Evolutionary conservation across 1,284 basidiomycete genomes (phyloP), one percentile per base, ranked within the genome.

Genomic region (Cutaneotrichosporon daszewskae): DNA sequence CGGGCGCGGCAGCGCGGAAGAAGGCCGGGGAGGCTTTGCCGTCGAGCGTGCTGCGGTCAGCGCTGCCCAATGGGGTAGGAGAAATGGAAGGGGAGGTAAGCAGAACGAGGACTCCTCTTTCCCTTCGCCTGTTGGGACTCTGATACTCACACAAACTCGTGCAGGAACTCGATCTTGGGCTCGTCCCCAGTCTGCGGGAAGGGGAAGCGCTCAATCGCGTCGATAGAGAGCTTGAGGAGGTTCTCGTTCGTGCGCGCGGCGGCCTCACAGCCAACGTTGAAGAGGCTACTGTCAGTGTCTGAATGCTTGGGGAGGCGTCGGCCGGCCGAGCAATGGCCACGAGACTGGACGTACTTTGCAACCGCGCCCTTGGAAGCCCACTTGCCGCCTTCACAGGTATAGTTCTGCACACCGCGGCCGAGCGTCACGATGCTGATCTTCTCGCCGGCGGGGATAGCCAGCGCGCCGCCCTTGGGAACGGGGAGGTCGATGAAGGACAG

Each of bases 71-170:
- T n/a, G n/a, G n/a, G n/a, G n/a, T n/a, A n/a, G n/a, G n/a, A n/a
- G n/a, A n/a, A n/a, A n/a, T n/a, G n/a, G n/a, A n/a, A n/a, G n/a
- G n/a, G n/a, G n/a, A n/a, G n/a, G n/a, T n/a, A n/a, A n/a, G n/a
- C n/a, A n/a, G n/a, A n/a, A n/a, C n/a, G n/a, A n/a, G n/a, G n/a
- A n/a, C n/a, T n/a, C n/a, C n/a, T n/a, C n/a, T n/a, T n/a, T n/a
- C n/a, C n/a, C n/a, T n/a, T n/a, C n/a, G n/a, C n/a, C n/a, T n/a
- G n/a, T n/a, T n/a, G n/a, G n/a, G n/a, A n/a, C n/a, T n/a, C n/a
- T n/a, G n/a, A n/a, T n/a, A n/a, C n/a, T n/a, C n/a, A 64, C 60
- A 71, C 75, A 3, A 75, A 72, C 26, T 60, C 54, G 47, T 75
- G 71, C 34, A 76, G 17, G 11, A 33, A 11, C 10, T n/a, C n/a